Percentiles rank a stretch among this genome's conserved stretches.
Evolutionary conservation across 805 yeast species (phyloP).

Genomic region (Gaillardinia entomophila): DNA sequence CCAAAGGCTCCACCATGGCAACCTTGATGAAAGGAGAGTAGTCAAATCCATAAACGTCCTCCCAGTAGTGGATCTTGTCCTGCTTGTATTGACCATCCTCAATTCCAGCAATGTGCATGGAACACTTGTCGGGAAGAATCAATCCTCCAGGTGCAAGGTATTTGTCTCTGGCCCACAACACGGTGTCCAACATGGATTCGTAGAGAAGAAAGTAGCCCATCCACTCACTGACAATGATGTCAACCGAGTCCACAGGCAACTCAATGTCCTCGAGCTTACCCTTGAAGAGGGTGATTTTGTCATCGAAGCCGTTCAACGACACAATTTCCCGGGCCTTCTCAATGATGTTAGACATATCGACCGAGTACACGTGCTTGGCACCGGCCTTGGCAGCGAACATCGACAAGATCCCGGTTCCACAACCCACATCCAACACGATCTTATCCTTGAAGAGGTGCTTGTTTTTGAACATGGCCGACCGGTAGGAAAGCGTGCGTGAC

Average conservation of each 20-base stretch:
- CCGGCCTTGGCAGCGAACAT: constrained; percentile 99
- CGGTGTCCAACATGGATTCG: constrained; percentile 98
- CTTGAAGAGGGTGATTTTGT: constrained; percentile 79
- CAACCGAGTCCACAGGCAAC: constrained; percentile 83
- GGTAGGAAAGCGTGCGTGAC: constrained; percentile 84
- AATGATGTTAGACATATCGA: constrained; percentile 94
- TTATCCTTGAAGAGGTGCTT: constrained; percentile 86
- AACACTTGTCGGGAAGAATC: constrained; percentile 91
- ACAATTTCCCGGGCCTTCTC: constrained; percentile 93
- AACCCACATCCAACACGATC: constrained; percentile 94
- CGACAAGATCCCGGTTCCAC: constrained; percentile 96
- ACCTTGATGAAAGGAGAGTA: constrained; percentile 83
- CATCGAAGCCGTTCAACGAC: constrained; percentile 73
- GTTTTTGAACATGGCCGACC: constrained; percentile 89
- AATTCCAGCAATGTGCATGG: constrained; percentile 83
- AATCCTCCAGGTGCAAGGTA: constrained; percentile 80
- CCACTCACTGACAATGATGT: constrained; percentile 96
- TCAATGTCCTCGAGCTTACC: constrained; percentile 93
- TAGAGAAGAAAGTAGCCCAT: constrained; percentile 96
- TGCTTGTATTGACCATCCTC: constrained; percentile 91
- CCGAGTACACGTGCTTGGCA: constrained; percentile 95
- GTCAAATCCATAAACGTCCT: constrained; percentile 95
- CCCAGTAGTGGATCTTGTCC: constrained; percentile 92
- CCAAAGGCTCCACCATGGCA: constrained; percentile 91
- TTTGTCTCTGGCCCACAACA: constrained; percentile 86